Evolutionary conservation across 352 stramenopile genomes (phyloP), one percentile per base, ranked within the genome.

Genomic region (Phytophthora aleatoria): DNA sequence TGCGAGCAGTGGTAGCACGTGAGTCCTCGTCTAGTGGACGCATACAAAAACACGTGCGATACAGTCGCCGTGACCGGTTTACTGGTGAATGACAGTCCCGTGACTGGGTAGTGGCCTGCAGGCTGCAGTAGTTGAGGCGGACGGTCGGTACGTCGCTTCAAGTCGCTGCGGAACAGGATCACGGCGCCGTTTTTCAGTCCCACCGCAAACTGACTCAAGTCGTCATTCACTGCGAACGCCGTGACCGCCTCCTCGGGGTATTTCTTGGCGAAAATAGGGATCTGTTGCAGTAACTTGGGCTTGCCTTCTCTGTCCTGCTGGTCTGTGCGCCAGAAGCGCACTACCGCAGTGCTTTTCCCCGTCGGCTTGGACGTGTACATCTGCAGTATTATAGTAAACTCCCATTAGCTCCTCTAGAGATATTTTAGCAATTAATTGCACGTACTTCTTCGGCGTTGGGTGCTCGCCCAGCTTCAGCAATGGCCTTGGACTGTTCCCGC

Each of bases 301-400:
- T 87, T 86, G 13, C 87, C 87, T 57, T 96, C 87, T 74, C 87
- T 69, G 52, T 96, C 87, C 54, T 96, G 87, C 62, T 92, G 86
- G 64, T 96, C 87, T 45, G 85, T 96, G n/a, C 87, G 85, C 87
- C 87, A 96, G 54, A 96, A 84, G 30, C 87, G 87, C 54, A 94
- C 86, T 24, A 94, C 69, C 3, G 87, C 87, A 12, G 84, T 93
- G 51, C 56, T 88, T 36, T 89, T 85, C 5, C 79, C 79, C n/a
- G 79, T 74, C 35, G 76, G 78, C 56, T 90, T 89, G 45, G 74
- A 69, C 53, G 81, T 73, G 54, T 89, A 94, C 60, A 92, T 74
- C 77, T 92, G 50, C 26, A 63, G 0, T 16, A 65, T 68, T 26
- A 56, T 42, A 35, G 11, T 11, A 47, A 38, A 3, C 48, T 45